A percentile compares a stretch with the other conserved stretches of the same genome.
Evolutionary conservation across 225 moss, liverwort and hornwort species (phyloP).

Genomic region (Pseudoscleropodium purum): DNA sequence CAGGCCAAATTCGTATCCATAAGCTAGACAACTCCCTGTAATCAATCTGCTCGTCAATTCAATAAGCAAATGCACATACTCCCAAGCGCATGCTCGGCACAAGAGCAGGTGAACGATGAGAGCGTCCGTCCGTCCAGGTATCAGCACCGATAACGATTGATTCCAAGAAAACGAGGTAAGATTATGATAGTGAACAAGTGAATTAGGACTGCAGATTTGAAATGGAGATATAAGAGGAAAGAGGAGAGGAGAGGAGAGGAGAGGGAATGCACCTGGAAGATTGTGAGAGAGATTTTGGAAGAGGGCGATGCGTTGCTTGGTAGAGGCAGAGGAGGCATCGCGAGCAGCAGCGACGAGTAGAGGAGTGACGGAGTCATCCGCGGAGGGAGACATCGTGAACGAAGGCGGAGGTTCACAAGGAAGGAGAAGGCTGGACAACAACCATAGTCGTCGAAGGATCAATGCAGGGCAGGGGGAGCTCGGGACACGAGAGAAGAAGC

Average conservation of each 20-base stretch:
- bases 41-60: not conserved
- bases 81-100: not conserved
- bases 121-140: not conserved
- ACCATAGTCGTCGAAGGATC: constrained; percentile 1
- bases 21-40: not conserved
- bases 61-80: not conserved
- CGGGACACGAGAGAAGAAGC: not conserved
- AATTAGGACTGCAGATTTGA: not conserved
- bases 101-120: not conserved
- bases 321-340: constrained; percentile 55
- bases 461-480: not conserved
- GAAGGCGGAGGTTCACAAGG: not conserved
- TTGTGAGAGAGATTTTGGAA: constrained; percentile 33
- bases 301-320: constrained; percentile 50
- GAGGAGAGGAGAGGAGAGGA: not conserved
- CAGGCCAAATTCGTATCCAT: not conserved
- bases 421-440: not conserved
- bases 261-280: constrained; percentile 3
- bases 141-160: not conserved
- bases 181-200: not conserved
- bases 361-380: not conserved
- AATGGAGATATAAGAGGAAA: not conserved
- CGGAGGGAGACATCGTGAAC: constrained; percentile 10
- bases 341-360: constrained; percentile 36
- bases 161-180: not conserved